Percentiles rank a stretch among this genome's conserved stretches.
These are phyloP conservation scores for Ogataea corticis DNA, from an alignment of 805 yeast species.

Conservation along the genomic window DNA sequence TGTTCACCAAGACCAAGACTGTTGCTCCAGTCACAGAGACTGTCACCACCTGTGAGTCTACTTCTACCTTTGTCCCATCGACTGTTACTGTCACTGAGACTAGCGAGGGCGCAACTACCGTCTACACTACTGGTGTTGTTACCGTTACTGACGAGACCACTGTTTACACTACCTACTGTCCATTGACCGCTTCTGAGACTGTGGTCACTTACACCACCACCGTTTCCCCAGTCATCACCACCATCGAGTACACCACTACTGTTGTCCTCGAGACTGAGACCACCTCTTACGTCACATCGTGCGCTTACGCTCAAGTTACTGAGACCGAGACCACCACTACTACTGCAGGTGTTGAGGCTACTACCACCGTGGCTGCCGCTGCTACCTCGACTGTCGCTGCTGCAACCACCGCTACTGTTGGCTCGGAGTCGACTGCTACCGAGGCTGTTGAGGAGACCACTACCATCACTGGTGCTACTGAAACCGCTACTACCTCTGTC, in stretches of 20 bases:
- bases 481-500: slow-evolving; percentile 8
- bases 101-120: slow-evolving; percentile 4
- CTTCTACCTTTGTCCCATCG: slow-evolving; percentile 10
- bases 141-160: slow-evolving; percentile 18
- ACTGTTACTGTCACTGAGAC: slow-evolving; percentile 15
- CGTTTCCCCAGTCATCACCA: slow-evolving; percentile 3
- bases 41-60: slow-evolving; percentile 9
- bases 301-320: slow-evolving; percentile 4
- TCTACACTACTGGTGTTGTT: slow-evolving; percentile 25
- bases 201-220: slow-evolving; percentile 10
- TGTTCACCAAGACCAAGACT: slow-evolving; percentile 8
- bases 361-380: slow-evolving; percentile 6
- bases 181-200: slow-evolving; percentile 11
- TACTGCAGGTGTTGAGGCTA: slow-evolving; percentile 10
- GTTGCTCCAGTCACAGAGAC: slow-evolving; percentile 4
- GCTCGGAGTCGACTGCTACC: slow-evolving; percentile 3
- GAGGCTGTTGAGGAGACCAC: slow-evolving; percentile 1
- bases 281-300: slow-evolving; percentile 6
- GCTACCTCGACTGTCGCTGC: slow-evolving; percentile 12
- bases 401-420: slow-evolving; percentile 1
- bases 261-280: slow-evolving; percentile 15
- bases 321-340: slow-evolving; percentile 7
- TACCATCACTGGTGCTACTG: slow-evolving; percentile 3
- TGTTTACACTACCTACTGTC: slow-evolving; percentile 6
- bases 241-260: slow-evolving; percentile 9